Evolutionary conservation across 495 filamentous ascomycete species (phyloP), one percentile per base, ranked within the genome.

Genomic region (Lophium mytilinum): DNA sequence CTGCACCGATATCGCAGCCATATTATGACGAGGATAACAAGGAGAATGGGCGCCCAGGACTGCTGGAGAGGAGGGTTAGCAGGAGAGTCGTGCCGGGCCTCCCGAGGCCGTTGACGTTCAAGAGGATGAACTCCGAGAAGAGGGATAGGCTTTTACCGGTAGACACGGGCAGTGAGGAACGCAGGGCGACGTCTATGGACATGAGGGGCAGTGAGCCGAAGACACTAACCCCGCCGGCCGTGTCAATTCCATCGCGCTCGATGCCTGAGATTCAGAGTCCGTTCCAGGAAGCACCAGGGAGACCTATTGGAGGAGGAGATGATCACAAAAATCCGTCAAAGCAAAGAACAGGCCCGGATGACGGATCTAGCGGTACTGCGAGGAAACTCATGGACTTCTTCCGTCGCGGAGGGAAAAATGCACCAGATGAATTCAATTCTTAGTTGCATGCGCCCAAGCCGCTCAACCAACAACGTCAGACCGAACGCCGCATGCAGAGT

Each of bases 91-190:
- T 92, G n/a, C 86, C 89, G 9, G 85, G 84, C 14, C 73, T 94
- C 39, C 88, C 90, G 36, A 79, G 88, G 53, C 73, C 83, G 10
- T 77, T 82, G 50, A 90, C 87, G 4, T 89, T 91, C 70, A 86
- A 83, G 69, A 79, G 90, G 63, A 89, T 90, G 65, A 81, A 85
- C 64, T 89, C 87, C 19, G 91, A 95, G 69, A 77, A 76, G 56
- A 78, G 88, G 59, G 83, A 90, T 61, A 83, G 79, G 56, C 76
- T 94, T 24, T 77, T 83, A 47, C 83, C 87, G 24, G 70, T 80
- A 30, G 73, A 82, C 7, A 78, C 80, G 10, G 76, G 76, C 51
- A 54, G 70, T 19, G 52, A 58, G 18, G 87, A 90, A 64, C 81
- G 86, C 60, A 82, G 92, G 61, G 80, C 88, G 21, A 75, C 83